Base-by-base conservation (phyloP, 345 rosid genomes). In the Eutrema heterophyllum region DNA sequence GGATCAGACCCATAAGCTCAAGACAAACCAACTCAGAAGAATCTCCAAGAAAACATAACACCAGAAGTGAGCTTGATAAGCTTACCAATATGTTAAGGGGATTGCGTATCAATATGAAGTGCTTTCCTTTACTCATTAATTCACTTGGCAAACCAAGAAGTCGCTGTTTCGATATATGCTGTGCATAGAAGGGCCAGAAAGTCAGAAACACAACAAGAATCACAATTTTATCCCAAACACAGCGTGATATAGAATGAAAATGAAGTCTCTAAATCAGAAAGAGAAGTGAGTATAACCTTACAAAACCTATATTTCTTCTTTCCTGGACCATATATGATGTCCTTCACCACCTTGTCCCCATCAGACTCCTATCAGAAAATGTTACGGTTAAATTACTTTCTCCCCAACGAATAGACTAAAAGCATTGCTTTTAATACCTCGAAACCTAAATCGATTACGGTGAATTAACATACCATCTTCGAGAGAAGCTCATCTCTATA, bases 61-160 rank as follows among this genome's bases (percentile, higher is more conserved):
- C 27, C 2, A 36, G 67, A 71, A 27, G 9, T 30, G 68, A 71
- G 68, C 38, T 65, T 45, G 64, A 36, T 10, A 35, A 44, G 32
- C 81, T 83, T 74, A 93, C 97, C 87, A 93, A 40, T 79, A 86
- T 69, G 69, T 85, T 80, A 49, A 88, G 86, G 14, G 97, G 97
- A 81, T 84, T 87, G 41, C 89, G 81, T 48, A 90, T 88, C 80
- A 93, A 74, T 59, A 93, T 79, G 65, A 93, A 83, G 78, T 93
- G 98, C 63, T 88, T 88, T 65, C 93, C 98, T 79, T 86, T 84
- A 81, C 84, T 81, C 86, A 93, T 64, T 76, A 93, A 71, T 52
- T 90, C 91, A 75, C 52, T 76, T 33, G 91, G 83, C 81, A 90
- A 81, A 77, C 95, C 88, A 60, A 80, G 79, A 35, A 88, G 30